Base-by-base conservation (phyloP, 75 land plant species). In the Pinus taeda region DNA sequence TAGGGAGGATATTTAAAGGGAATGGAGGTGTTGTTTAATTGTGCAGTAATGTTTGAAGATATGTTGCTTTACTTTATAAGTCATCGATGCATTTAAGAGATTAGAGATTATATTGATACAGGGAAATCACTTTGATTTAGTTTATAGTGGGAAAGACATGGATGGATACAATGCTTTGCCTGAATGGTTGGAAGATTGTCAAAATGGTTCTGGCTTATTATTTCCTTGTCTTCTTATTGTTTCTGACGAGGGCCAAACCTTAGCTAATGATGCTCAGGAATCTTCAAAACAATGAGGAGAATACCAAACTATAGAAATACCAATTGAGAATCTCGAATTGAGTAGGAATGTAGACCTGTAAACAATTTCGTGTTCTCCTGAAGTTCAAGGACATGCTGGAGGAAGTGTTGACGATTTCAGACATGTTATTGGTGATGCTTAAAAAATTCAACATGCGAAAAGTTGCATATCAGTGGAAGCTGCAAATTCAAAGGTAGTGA, bases 221-320 rank as follows among this genome's bases (percentile, higher is more conserved):
- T 80, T 85, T 57, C 84, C 90, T 26, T 90, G 88, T 88, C 83
- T 87, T 74, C 91, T 88, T 24, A 17, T 75, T 45, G 60, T 77
- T 22, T 71, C 33, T 2, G 57, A 62, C 42, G 58, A 57, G 57
- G 56, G 20, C 36, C 53, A 67, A 67, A 39, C 39, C 53, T 17
- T 60, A 75, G 71, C 57, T 9, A 77, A 17, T 22, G 15, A 80
- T 76, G 75, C 21, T 9, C 18, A 1, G 3, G 60, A 65, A 42
- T 59, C 67, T 57, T 29, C 60, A 29, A 37, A 76, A 57, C 39
- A 57, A 56, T 21, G n/a, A 20, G n/a, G 57, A 6, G 15, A 26
- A 30, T n/a, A 6, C 18, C 60, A 30, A 71, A 26, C 9, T 45
- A 56, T 57, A 33, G 39, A 57, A 67, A 37, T 49, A 59, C 24